Evolutionary conservation across 2,329 filamentous ascomycete genomes (phyloP), one percentile per base, ranked within the genome.

Genomic region (Aureobasidium uvarum): DNA sequence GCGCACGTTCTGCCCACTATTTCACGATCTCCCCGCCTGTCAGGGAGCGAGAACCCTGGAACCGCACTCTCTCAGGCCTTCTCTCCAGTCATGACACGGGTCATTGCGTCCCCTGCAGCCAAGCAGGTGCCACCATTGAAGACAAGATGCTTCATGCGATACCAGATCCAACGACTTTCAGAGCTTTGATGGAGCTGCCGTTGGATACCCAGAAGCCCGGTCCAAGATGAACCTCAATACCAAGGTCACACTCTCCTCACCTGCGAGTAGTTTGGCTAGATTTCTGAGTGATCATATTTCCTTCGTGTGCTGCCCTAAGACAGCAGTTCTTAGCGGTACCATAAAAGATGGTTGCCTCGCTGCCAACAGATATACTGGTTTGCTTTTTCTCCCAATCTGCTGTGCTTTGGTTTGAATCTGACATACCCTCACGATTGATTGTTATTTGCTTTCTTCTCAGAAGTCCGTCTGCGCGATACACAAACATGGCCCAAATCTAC

Each of bases 101-200:
- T 51, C 13, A 39, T 39, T 51, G 58, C 58, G 20, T 51, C 16
- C 58, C 28, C 58, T 62, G 58, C 58, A 62, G 28, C 43, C 58
- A 62, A 62, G 58, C 20, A 51, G 28, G 58, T 62, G 58, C 43
- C 20, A 62, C 58, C 33, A 3, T 23, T 16, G 10, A 50, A 48
- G 33, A 48, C 20, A 45, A 63, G 25, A 63, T 54, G 60, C 39
- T 45, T 52, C 48, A 63, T 54, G 60, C 60, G 28, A 63, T 54
- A 54, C 60, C 60, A 63, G 60, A 63, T 63, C 33, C 48, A 54
- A 52, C 48, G 60, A 63, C 48, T 39, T 33, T 18, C 46, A 33
- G n/a, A 63, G 60, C 14, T 45, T 31, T 54, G 59, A 52, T 45
- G 38, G 18, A 52, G 25, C 38, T 54, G 36, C 48, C 23, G 46